phyloP scores from a whole-genome alignment of 1,139 yeast species.

The Debaryomyces nepalensis region DNA sequence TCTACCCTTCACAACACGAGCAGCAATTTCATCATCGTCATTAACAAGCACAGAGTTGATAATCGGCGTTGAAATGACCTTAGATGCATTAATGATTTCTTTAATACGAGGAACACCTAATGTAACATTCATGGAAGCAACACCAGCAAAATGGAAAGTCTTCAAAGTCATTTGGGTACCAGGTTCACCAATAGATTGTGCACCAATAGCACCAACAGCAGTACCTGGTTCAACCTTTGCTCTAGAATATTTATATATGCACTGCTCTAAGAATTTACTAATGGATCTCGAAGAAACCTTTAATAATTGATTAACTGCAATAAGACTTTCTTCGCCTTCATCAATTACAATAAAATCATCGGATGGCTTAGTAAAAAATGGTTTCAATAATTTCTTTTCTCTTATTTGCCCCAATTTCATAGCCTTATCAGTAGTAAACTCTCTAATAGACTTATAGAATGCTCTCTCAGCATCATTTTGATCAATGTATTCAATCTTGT shows the following conservation, averaged over 20 bases:
- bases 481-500: constrained; percentile 67
- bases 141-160: constrained; percentile 99
- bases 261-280: constrained; percentile 70
- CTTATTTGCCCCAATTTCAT: constrained; percentile 59
- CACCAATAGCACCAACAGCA: constrained; percentile 99
- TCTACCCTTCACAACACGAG: constrained; percentile 97
- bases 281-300: constrained; percentile 70
- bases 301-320: constrained; percentile 71
- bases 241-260: constrained; percentile 79
- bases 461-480: constrained; percentile 85
- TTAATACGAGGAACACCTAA: constrained; percentile 99
- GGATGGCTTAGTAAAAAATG: constrained; percentile 45
- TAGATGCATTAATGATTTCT: constrained; percentile 97
- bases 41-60: constrained; percentile 93
- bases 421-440: constrained; percentile 63
- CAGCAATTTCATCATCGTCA: constrained; percentile 94
- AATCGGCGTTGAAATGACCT: constrained; percentile 93
- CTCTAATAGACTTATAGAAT: constrained; percentile 75
- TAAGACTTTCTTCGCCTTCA: constrained; percentile 49
- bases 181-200: constrained; percentile 98
- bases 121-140: constrained; percentile 98
- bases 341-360: constrained; percentile 45
- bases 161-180: constrained; percentile 99
- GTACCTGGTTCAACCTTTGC: constrained; percentile 99
- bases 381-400: constrained; percentile 50